Conservation (phyloP, 208 protist genomes). For the Acanthamoeba castellanii region DNA sequence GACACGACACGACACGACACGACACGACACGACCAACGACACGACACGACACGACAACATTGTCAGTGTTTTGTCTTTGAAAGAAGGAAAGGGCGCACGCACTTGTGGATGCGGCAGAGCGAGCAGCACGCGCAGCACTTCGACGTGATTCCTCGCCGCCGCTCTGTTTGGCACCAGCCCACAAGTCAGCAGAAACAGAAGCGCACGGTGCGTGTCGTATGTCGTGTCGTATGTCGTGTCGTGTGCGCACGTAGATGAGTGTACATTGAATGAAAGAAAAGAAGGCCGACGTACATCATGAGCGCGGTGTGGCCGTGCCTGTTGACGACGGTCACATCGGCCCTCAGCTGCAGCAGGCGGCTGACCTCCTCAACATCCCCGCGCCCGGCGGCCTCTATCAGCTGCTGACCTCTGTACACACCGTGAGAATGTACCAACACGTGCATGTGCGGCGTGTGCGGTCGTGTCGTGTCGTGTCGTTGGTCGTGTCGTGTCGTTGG, state of each 20-base stretch:
- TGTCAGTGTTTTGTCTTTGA: neutral
- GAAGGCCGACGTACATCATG: neutral
- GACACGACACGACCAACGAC: too few species aligned
- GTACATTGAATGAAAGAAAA: neutral
- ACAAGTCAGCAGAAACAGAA: neutral
- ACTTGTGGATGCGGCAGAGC: neutral
- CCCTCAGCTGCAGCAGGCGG: neutral
- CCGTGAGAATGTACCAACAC: too few species aligned
- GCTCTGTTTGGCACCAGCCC: neutral
- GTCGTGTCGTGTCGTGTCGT: too few species aligned
- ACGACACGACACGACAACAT: neutral
- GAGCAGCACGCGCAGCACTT: neutral
- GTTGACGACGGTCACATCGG: neutral
- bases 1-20: too few species aligned
- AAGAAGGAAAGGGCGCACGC: neutral
- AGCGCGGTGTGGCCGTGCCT: neutral
- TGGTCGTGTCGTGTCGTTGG: too few species aligned
- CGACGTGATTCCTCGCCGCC: neutral
- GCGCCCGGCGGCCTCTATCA: neutral
- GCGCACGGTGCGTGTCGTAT: neutral
- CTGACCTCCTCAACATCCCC: neutral
- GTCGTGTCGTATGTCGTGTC: neutral
- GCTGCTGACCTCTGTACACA: neutral
- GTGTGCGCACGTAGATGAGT: neutral
- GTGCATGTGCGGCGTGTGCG: too few species aligned